These are phyloP conservation scores for Elongisporangium undulatum DNA, from an alignment of 352 stramenopile species.

Conservation along the genomic window DNA sequence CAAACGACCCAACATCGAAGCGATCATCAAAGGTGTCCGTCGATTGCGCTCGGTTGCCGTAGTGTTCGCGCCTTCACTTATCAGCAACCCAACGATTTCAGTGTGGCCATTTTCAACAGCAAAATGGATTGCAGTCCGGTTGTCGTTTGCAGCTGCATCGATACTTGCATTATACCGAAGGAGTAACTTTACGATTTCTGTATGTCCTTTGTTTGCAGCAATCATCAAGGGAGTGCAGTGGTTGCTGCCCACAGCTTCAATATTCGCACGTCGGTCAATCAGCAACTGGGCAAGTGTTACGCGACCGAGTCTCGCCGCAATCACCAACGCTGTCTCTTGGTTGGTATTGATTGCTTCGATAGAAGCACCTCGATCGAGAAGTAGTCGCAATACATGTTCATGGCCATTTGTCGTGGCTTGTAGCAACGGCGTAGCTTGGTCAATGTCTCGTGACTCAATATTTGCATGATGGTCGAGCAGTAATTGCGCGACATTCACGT, in stretches of 20 bases:
- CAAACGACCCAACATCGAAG: conserved; percentile 4
- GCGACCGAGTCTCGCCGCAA: no score
- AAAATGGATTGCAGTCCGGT: no score
- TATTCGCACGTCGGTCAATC: background rate
- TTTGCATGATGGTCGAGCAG: background rate
- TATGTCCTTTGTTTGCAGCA: background rate
- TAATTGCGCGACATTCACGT: background rate
- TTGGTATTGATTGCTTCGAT: no score
- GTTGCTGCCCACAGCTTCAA: background rate
- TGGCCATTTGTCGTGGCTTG: no score
- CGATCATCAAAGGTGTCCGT: conserved; percentile 1
- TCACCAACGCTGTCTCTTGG: no score
- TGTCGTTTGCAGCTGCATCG: no score
- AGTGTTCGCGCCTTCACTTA: background rate
- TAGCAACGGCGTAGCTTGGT: no score
- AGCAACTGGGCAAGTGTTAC: no score
- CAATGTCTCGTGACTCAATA: no score
- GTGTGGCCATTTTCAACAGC: background rate
- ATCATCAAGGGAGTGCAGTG: background rate
- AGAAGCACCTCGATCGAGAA: no score
- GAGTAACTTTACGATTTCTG: background rate
- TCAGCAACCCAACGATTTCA: background rate
- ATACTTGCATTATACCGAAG: background rate
- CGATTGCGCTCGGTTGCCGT: background rate
- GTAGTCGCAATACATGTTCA: no score